These are phyloP conservation scores for Lactifluus rugatus DNA, from an alignment of 768 basidiomycete species.

Conservation along the genomic window DNA sequence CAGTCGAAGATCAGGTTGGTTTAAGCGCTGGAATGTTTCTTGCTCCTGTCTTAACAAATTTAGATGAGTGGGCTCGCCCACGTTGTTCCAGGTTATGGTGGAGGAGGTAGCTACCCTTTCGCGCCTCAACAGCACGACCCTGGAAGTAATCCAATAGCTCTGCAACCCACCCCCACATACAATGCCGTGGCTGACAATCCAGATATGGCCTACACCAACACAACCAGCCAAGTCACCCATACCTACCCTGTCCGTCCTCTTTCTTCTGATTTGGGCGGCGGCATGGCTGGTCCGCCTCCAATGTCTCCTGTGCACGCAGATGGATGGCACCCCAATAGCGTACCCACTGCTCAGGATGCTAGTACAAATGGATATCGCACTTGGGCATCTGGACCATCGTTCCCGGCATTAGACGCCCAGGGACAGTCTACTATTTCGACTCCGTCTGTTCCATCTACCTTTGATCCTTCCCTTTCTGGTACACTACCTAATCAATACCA, in stretches of 20 bases:
- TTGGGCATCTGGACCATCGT: conserved; percentile 11
- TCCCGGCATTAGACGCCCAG: conserved; percentile 12
- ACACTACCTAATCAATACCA: conserved; percentile 12
- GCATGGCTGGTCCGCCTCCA: conserved; percentile 4
- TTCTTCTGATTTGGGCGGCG: conserved; percentile 1
- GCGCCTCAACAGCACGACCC: conserved; percentile 11
- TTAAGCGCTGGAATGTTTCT: neutral
- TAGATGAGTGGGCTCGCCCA: conserved; percentile 11
- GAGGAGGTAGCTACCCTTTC: conserved; percentile 3
- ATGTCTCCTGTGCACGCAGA: conserved; percentile 7
- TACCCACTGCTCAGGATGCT: conserved; percentile 6
- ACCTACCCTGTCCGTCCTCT: conserved; percentile 8
- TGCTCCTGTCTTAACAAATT: neutral
- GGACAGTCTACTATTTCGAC: conserved; percentile 6
- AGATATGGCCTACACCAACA: conserved; percentile 7
- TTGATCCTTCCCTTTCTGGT: conserved; percentile 13
- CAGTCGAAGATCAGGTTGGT: conserved; percentile 14
- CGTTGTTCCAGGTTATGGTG: conserved; percentile 4
- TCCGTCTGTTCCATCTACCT: conserved; percentile 7
- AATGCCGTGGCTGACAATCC: conserved; percentile 1
- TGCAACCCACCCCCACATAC: conserved; percentile 10
- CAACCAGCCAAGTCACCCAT: conserved; percentile 8
- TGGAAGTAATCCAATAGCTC: conserved; percentile 7
- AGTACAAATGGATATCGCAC: conserved; percentile 16
- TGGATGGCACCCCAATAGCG: conserved; percentile 9